Conservation (phyloP, 306 rosid genomes). For the Fragaria nilgerrensis region DNA sequence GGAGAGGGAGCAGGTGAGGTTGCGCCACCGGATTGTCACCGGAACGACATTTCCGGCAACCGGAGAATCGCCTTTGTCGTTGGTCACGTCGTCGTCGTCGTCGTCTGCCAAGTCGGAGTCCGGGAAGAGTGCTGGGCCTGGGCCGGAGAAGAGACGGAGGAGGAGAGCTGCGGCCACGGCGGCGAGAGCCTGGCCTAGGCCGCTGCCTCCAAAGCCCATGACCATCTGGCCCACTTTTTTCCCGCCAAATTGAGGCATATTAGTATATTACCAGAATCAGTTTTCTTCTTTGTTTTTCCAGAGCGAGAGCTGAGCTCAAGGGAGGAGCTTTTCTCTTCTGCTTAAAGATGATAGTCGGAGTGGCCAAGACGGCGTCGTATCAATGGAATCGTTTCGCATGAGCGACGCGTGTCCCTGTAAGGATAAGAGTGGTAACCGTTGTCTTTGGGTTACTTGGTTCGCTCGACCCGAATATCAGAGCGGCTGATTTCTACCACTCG, state of each 20-base stretch:
- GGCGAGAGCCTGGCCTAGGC: constrained; percentile 62
- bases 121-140: constrained; percentile 63
- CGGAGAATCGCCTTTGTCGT: constrained; percentile 23
- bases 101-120: constrained; percentile 35
- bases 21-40: constrained; percentile 76
- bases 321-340: neutral
- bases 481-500: too few relatives aligned
- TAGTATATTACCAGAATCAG: neutral
- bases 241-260: constrained; percentile 63
- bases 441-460: neutral
- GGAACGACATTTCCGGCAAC: constrained; percentile 46
- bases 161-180: constrained; percentile 68
- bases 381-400: neutral
- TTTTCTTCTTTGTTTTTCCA: neutral
- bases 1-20: constrained; percentile 65
- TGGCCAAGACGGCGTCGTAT: constrained; percentile 8
- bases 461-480: too few relatives aligned
- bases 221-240: constrained; percentile 53
- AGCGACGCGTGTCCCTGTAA: constrained; percentile 54
- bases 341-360: neutral
- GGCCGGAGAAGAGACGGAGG: constrained; percentile 67
- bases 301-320: neutral
- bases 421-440: constrained; percentile 42
- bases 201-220: constrained; percentile 55
- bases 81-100: constrained; percentile 24